Evolutionary conservation across 257 asterid species (phyloP).

Genomic region (Orobanche coerulescens): DNA sequence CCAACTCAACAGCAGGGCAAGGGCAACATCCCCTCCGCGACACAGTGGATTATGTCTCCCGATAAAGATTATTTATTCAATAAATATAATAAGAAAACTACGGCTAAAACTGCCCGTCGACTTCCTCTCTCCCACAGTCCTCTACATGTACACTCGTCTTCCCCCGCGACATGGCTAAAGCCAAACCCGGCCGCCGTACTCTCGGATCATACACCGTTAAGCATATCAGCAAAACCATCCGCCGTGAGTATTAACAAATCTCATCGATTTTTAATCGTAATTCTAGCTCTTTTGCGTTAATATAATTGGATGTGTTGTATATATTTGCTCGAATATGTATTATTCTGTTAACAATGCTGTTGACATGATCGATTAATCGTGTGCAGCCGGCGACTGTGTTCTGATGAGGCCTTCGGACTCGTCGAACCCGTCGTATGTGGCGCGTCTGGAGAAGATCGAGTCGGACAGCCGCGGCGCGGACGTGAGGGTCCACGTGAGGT

Average conservation of each 20-base stretch:
- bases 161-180: slow-evolving; percentile 59
- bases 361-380: slow-evolving; percentile 7
- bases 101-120: neutral
- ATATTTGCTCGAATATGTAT: slow-evolving; percentile 16
- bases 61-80: neutral
- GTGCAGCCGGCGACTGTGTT: slow-evolving; percentile 82
- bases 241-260: slow-evolving; percentile 39
- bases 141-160: slow-evolving; percentile 12
- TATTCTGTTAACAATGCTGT: slow-evolving; percentile 15
- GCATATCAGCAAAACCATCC: slow-evolving; percentile 58
- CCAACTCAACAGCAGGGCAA: too few species aligned
- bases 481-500: slow-evolving; percentile 64
- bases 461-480: slow-evolving; percentile 74
- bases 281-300: neutral
- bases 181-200: slow-evolving; percentile 55
- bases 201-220: slow-evolving; percentile 66
- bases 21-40: neutral
- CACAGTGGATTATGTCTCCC: neutral
- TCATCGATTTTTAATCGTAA: neutral
- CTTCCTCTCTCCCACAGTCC: slow-evolving; percentile 1
- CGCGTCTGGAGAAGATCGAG: slow-evolving; percentile 78
- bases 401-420: slow-evolving; percentile 78
- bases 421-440: slow-evolving; percentile 81
- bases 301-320: neutral
- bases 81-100: neutral